phyloP scores from a whole-genome alignment of 225 moss, liverwort and hornwort species.

The Polytrichum formosum region DNA sequence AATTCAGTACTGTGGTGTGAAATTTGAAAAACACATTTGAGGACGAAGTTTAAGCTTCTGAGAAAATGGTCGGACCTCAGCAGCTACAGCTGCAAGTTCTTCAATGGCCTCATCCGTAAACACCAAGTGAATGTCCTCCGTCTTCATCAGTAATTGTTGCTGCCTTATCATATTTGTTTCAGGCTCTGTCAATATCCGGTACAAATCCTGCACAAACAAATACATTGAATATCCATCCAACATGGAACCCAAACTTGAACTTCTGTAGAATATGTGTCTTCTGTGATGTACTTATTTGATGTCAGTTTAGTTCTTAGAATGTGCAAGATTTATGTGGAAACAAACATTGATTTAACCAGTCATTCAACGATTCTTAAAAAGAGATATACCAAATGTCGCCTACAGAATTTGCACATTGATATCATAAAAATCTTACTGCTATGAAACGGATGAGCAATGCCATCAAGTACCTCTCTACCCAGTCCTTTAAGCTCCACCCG shows the following conservation, averaged over 20 bases:
- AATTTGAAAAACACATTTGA: not conserved
- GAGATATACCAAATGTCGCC: no score
- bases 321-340: no score
- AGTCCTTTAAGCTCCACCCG: constrained; percentile 84
- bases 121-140: constrained; percentile 73
- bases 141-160: constrained; percentile 90
- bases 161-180: constrained; percentile 94
- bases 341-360: no score
- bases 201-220: constrained; percentile 64
- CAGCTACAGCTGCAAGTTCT: constrained; percentile 78
- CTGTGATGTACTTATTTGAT: no score
- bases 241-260: no score
- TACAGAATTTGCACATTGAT: no score
- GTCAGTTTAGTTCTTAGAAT: no score
- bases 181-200: constrained; percentile 87
- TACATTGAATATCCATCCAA: not conserved
- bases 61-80: constrained; percentile 50
- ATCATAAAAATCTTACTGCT: not conserved
- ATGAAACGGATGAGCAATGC: not conserved
- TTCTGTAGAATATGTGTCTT: no score
- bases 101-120: constrained; percentile 85
- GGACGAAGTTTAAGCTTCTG: not conserved
- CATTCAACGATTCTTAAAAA: not conserved
- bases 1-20: no score
- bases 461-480: constrained; percentile 57